Base-by-base conservation (phyloP, 2,329 filamentous ascomycete genomes). In the Daldinia eschscholtzii region DNA sequence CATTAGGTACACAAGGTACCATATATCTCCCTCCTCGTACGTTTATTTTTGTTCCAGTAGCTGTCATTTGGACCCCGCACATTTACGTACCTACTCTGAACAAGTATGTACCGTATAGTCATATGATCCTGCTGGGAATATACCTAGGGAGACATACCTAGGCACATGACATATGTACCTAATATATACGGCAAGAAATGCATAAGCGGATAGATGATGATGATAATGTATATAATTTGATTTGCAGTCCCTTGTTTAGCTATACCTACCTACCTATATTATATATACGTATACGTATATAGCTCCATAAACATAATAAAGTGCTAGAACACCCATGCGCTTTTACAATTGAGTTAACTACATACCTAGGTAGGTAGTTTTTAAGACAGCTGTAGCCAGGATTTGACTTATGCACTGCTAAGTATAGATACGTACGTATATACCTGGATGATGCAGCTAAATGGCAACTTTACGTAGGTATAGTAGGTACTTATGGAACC, bases 381-480 rank as follows among this genome's bases (percentile, higher is more conserved):
- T 9, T 33, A 33, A 33, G 30, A 33, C 30, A 33, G 30, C 30
- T 33, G 30, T 33, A 33, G 7, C 30, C 30, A 4, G 30, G 30
- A 4, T 33, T 33, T 33, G 7, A 33, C 30, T 33, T 37, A 37
- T 37, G 7, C 13, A 33, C 4, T 46, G 26, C 4, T 46, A 52
- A 28, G 3, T 33, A 26, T 52, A 52, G n/a, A 12, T 50, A 50
- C 33, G 6, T 37, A 5, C 9, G 35, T 57, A 39, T 10, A 12
- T 37, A 13, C 35, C 10, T 37, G 10, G 10, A 13, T 37, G 12
- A 13, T 37, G 12, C 35, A 13, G 26, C 9, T 13, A 39, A n/a
- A 39, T 57, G 35, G 4, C 53, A 7, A 41, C 15, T 6, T 52
- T 52, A 52, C 33, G 13, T 56, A 56, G 9, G 9, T 37, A 56